Evolutionary conservation across 108 stramenopile genomes (phyloP).

Genomic region (Fragilariopsis cylindrus): DNA sequence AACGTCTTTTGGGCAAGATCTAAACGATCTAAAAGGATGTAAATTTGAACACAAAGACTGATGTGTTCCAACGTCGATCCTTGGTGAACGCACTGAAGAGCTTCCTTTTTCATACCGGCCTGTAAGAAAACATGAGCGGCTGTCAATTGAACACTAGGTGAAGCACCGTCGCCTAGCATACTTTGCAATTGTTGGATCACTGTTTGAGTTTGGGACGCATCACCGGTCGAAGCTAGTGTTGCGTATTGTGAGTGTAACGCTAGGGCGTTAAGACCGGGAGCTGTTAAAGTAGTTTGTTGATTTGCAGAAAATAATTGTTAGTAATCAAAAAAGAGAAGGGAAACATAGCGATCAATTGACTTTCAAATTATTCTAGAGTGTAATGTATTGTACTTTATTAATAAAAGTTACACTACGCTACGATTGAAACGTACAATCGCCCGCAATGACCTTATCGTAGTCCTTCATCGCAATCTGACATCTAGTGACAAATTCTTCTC

Average conservation of each 20-base stretch:
- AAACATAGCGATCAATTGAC: not conserved
- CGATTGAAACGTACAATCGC: constrained; percentile 36
- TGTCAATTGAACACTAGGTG: constrained; percentile 81
- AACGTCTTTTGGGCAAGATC: constrained; percentile 87
- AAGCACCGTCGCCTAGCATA: constrained; percentile 46
- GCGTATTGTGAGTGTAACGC: constrained; percentile 73
- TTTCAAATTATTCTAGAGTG: not conserved
- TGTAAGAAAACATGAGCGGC: constrained; percentile 86
- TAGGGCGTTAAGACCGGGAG: constrained; percentile 65
- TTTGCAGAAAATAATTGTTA: not conserved
- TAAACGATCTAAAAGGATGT: constrained; percentile 91
- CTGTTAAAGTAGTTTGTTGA: not conserved
- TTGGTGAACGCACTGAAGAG: constrained; percentile 85
- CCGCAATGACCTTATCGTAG: constrained; percentile 76
- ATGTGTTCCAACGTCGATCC: constrained; percentile 90
- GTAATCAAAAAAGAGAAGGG: not conserved
- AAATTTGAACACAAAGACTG: constrained; percentile 84
- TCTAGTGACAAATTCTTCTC: constrained; percentile 91
- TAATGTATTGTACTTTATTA: not conserved
- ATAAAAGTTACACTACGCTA: not conserved
- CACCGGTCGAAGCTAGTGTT: not conserved
- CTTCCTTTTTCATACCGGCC: constrained; percentile 86
- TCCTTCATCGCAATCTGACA: constrained; percentile 85
- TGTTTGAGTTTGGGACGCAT: constrained; percentile 2
- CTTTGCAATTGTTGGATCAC: constrained; percentile 37